Evolutionary conservation across 2,329 filamentous ascomycete genomes (phyloP), one percentile per base, ranked within the genome.

Genomic region (Aspergillus fumigatiaffinis): DNA sequence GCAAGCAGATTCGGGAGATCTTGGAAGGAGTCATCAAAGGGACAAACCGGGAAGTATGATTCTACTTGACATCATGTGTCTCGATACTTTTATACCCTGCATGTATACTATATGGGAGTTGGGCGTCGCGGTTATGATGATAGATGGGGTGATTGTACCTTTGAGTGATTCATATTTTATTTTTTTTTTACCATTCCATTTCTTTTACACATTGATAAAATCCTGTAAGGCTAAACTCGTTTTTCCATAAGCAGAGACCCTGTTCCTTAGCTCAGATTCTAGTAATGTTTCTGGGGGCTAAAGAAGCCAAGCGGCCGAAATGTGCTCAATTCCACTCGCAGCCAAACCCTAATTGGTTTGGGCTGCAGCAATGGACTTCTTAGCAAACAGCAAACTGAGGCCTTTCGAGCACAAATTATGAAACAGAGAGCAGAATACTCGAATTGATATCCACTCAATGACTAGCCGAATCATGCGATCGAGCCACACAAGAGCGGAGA

Each of bases 1-100:
- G 93, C 74, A 91, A 88, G 75, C 88, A 92, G 71, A 87, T 97
- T 42, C 84, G 90, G 62, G 83, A 86, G 63, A 88, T 96, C 51
- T 71, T 99, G 67, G 92, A 97, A 73, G 80, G 82, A 6, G 87
- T 95, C 14, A 87, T 97, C 49, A 85, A 87, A 70, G 84, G 84
- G 48, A 66, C 68, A 6, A 65, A 55, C 35, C 55, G 59, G 50
- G 54, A 50, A 35, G 66, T 52, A 64, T 32, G 46, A 55, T 47
- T 52, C 35, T 41, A 57, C 26, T 51, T 52, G 56, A 62, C 63
- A 64, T 58, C 58, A 38, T 38, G 29, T 29, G 28, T 38, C 14
- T 17, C 14, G 14, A 38, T 17, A 17, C 32, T 38, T 38, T 38
- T 32, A 51, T 46, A 47, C 50, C 41, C 25, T 42, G 26, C 32